Conservation (phyloP, 768 basidiomycete species). For the Russula olivacea region DNA sequence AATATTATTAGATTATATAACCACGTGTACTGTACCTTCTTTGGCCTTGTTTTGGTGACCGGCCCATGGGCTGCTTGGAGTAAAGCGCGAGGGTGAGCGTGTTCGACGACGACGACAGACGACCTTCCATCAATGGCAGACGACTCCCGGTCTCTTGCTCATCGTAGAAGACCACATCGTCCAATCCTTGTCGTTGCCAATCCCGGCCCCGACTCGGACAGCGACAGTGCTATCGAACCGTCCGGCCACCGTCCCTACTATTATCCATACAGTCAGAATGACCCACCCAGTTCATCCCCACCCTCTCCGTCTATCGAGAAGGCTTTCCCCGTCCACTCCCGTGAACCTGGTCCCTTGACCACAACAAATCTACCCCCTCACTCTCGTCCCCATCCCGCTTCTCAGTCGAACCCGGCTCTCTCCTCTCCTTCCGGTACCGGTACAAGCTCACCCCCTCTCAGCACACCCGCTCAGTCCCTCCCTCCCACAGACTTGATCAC, state of each 20-base stretch:
- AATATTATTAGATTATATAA: neutral
- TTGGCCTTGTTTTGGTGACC: neutral
- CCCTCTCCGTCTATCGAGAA: conserved; percentile 31
- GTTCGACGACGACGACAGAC: neutral
- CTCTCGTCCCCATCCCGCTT: conserved; percentile 29
- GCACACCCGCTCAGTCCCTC: conserved; percentile 50
- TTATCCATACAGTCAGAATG: conserved; percentile 28
- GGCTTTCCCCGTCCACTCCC: conserved; percentile 23
- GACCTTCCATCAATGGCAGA: conserved; percentile 46
- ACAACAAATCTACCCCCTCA: conserved; percentile 33
- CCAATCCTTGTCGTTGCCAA: conserved; percentile 55
- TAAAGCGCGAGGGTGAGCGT: conserved; percentile 2
- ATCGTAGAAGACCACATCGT: conserved; percentile 28
- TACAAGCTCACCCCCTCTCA: conserved; percentile 64
- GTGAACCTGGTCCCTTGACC: conserved; percentile 34
- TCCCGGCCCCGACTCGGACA: conserved; percentile 46
- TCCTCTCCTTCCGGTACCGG: conserved; percentile 68
- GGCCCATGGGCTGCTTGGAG: neutral
- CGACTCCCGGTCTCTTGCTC: conserved; percentile 41
- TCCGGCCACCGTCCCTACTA: conserved; percentile 5
- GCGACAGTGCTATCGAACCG: conserved; percentile 36
- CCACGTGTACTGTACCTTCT: neutral
- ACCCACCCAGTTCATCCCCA: conserved; percentile 29
- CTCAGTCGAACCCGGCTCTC: conserved; percentile 48
- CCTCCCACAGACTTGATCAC: conserved; percentile 39